Base-by-base conservation (phyloP, 2,329 filamentous ascomycete species). In the Cryphonectria nitschkei region DNA sequence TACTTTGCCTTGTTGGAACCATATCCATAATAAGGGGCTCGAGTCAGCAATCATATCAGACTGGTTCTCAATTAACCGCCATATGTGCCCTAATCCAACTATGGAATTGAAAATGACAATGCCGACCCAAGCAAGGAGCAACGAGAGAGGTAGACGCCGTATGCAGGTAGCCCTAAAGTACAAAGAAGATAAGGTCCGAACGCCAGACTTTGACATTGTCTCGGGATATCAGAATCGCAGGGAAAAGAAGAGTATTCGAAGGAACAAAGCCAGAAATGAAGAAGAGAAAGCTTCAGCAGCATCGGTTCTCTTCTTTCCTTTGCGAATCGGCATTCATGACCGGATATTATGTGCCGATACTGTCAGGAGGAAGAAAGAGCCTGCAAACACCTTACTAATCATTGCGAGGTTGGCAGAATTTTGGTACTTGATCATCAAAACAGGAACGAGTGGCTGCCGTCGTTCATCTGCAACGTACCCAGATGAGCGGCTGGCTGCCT, bases 151-250 rank as follows among this genome's bases (percentile, higher is more conserved):
- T n/a, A 64, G n/a, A 43, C 61, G 61, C 37, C 61, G 46, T 29
- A 43, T 29, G 61, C 61, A 64, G n/a, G 39, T n/a, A 64, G 4
- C 26, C 22, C 37, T 34, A 14, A 46, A 43, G 11, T 32, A 26
- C 22, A 46, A 64, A 46, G 13, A 2, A 64, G 29, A 63, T 22
- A 34, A 41, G 34, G 29, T 26, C 65, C 34, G 14, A 58, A 67
- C 65, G 50, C 65, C 65, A 67, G n/a, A 67, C 65, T 67, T 67
- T 32, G 54, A 67, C 14, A 58, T 58, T n/a, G 52, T 61, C 26
- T 41, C 56, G 52, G 65, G 52, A 67, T 60, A 67, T 58, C 52
- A 32, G 56, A 32, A 43, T 67, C n/a, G 65, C 7, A 58, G 50
- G 37, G 26, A 2, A 34, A 34, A 34, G 34, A 34, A 34, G 34